These are phyloP conservation scores for Candida boleticola DNA, from an alignment of 805 yeast species.

Conservation along the genomic window DNA sequence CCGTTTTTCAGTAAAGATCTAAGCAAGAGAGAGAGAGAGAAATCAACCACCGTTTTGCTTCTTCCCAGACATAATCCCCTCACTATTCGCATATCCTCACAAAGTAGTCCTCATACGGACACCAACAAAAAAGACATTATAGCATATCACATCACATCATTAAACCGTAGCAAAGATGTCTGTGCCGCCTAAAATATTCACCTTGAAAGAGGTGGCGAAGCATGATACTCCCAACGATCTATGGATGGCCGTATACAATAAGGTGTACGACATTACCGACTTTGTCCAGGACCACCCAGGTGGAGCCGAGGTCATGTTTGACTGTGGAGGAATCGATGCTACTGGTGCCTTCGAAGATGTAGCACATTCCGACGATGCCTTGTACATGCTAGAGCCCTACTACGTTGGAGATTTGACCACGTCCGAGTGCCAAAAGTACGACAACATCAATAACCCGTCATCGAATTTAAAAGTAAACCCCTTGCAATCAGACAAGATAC, in stretches of 20 bases:
- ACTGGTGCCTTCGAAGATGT: constrained; percentile 62
- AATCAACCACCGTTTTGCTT: no score
- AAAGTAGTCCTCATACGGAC: no score
- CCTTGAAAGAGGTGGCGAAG: constrained; percentile 53
- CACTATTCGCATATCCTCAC: no score
- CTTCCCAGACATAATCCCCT: no score
- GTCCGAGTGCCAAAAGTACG: constrained; percentile 15
- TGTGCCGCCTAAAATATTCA: constrained; percentile 6
- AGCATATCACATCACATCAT: no score
- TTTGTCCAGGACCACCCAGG: constrained; percentile 82
- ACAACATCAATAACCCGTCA: constrained; percentile 10
- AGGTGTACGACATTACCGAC: constrained; percentile 71
- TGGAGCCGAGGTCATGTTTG: constrained; percentile 66
- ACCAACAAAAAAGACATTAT: no score
- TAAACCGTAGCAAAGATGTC: no score
- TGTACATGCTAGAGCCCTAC: constrained; percentile 28
- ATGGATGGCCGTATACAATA: constrained; percentile 82
- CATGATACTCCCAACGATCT: constrained; percentile 76
- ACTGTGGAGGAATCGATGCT: constrained; percentile 78
- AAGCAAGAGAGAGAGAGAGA: no score
- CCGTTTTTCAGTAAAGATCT: no score
- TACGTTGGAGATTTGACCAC: constrained; percentile 25
- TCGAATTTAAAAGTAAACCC: neutral
- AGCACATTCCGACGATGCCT: constrained; percentile 35
- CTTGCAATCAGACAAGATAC: neutral